Conservation (phyloP, 768 basidiomycete species). For the Neoboletus subvelutipes region DNA sequence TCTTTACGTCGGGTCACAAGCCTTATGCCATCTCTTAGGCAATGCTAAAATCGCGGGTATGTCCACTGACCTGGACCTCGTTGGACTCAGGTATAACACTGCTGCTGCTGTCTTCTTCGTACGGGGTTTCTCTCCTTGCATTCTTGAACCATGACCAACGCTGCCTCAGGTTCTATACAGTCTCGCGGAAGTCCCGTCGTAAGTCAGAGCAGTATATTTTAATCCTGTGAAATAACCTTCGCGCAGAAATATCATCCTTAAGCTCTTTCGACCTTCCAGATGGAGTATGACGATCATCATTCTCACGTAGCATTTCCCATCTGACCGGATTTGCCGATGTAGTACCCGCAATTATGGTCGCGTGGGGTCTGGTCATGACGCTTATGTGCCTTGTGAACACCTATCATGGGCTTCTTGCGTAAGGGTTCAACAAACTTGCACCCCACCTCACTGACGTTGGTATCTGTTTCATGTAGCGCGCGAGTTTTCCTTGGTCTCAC, state of each 20-base stretch:
- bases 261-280: slow-evolving; percentile 35
- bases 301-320: not conserved
- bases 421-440: slow-evolving; percentile 6
- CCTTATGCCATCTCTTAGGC: not conserved
- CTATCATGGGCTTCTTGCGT: slow-evolving; percentile 33
- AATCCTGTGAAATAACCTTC: not conserved
- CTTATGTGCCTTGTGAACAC: slow-evolving; percentile 40
- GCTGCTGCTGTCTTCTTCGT: not conserved
- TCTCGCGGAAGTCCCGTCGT: slow-evolving; percentile 2
- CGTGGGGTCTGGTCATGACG: slow-evolving; percentile 40
- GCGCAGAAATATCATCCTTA: slow-evolving; percentile 38
- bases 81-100: not conserved
- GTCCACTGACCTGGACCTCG: not conserved
- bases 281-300: slow-evolving; percentile 30
- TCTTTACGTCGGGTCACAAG: not conserved
- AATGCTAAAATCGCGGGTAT: slow-evolving; percentile 1
- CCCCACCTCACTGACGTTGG: not conserved
- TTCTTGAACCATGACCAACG: not conserved
- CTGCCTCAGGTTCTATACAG: not conserved
- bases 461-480: slow-evolving; percentile 23
- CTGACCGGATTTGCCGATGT: slow-evolving; percentile 16
- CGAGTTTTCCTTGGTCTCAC: slow-evolving; percentile 47
- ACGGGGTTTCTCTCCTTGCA: not conserved
- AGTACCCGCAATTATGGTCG: slow-evolving; percentile 42
- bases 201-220: not conserved